Percentiles rank a stretch among this genome's conserved stretches.
These are phyloP conservation scores for Citrullus colocynthis DNA, from an alignment of 306 rosid genomes.

Conservation along the genomic window DNA sequence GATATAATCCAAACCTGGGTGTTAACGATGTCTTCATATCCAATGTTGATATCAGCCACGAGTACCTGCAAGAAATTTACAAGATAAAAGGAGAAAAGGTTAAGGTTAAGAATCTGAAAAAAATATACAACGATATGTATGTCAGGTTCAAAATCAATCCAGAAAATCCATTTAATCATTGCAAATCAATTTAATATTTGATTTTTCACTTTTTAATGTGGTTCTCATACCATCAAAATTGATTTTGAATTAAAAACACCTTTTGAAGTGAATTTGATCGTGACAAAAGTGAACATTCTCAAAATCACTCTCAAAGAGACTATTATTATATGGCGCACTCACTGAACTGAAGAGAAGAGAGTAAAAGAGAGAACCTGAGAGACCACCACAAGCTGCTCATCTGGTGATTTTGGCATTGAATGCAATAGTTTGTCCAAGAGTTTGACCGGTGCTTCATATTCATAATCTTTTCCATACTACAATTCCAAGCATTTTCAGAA, in stretches of 20 bases:
- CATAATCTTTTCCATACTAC: conserved; percentile 93
- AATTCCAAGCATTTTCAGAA: conserved; percentile 9
- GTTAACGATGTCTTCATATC: conserved; percentile 87
- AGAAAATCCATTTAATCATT: too few relatives aligned
- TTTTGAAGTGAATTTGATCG: too few relatives aligned
- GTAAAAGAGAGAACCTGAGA: conserved; percentile 56
- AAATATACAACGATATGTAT: not conserved
- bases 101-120: not conserved
- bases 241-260: too few relatives aligned
- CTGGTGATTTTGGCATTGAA: conserved; percentile 68
- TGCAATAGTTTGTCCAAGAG: conserved; percentile 82
- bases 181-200: too few relatives aligned
- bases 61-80: conserved; percentile 53
- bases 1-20: conserved; percentile 53
- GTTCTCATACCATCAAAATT: too few relatives aligned
- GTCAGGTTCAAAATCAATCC: not conserved
- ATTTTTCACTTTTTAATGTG: too few relatives aligned
- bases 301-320: too few relatives aligned
- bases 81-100: not conserved
- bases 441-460: conserved; percentile 89
- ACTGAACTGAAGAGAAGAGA: not conserved
- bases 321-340: not conserved
- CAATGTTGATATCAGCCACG: conserved; percentile 90
- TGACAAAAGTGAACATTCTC: too few relatives aligned
- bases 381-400: conserved; percentile 84